Evolutionary conservation across 352 stramenopile genomes (phyloP), one percentile per base, ranked within the genome.

Genomic region (Pelagophyceae sp.): DNA sequence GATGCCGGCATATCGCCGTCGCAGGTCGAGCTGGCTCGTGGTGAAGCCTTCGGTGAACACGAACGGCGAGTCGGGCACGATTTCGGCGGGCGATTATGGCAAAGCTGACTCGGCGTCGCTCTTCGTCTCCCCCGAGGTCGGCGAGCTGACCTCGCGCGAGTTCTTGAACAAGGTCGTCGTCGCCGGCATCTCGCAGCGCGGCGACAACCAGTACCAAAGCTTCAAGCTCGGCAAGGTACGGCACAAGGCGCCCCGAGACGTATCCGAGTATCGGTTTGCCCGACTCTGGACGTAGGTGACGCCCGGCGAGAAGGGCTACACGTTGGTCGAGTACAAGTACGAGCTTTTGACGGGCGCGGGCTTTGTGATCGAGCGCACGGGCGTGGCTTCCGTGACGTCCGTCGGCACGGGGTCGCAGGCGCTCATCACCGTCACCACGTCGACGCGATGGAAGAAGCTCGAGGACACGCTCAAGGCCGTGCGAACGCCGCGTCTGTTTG

Each of bases 251-350:
- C n/a, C n/a, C n/a, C n/a, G n/a, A n/a, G n/a, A n/a, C n/a, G n/a
- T n/a, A n/a, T n/a, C n/a, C n/a, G n/a, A n/a, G n/a, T n/a, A n/a
- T n/a, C n/a, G n/a, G n/a, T n/a, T n/a, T n/a, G n/a, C n/a, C n/a
- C n/a, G n/a, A n/a, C n/a, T n/a, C n/a, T n/a, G n/a, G n/a, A 23
- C 5, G 67, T 38, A 77, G 81, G 32, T 80, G 79, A 23, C 11
- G 45, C 11, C 11, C 31, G 79, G 81, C 45, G 83, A 77, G 67
- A 75, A 87, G 72, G 82, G 90, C 27, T 93, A 92, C 78, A 80
- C 88, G 29, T 78, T 91, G 32, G 88, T 87, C 38, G 89, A 93
- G 74, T 93, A 92, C 81, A 87, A 90, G 78, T 93, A 93, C 78
- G 84, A 88, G 70, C 83, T 93, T 20, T 80, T 93, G 45, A 93